phyloP scores from a whole-genome alignment of 306 rosid species.

The Quercus suber region DNA sequence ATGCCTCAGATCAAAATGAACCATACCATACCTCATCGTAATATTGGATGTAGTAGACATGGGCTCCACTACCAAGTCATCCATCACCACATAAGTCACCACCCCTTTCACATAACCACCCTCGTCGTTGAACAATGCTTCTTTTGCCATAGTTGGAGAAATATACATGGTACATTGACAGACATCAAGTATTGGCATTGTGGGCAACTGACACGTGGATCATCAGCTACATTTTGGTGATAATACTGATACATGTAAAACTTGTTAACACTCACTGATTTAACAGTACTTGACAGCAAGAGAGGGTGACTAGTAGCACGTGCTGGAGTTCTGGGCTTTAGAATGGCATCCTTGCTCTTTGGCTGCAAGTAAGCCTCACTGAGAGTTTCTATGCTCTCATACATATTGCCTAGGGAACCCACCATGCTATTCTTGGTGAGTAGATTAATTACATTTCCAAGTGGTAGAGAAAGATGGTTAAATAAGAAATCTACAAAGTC shows the following conservation, averaged over 20 bases:
- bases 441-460: too few relatives aligned
- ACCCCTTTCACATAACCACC: slow-evolving; percentile 31
- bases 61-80: slow-evolving; percentile 31
- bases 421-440: too few relatives aligned
- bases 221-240: fast-evolving
- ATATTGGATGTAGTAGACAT: slow-evolving; percentile 35
- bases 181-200: fast-evolving
- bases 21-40: slow-evolving; percentile 23
- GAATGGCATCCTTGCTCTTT: not conserved
- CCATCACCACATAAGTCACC: slow-evolving; percentile 39
- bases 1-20: too few relatives aligned
- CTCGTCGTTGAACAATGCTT: not conserved
- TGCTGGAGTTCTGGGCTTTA: not conserved
- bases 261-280: too few relatives aligned
- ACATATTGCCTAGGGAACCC: too few relatives aligned
- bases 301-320: not conserved
- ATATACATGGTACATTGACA: fast-evolving
- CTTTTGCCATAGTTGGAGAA: not conserved
- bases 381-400: too few relatives aligned
- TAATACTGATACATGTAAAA: not conserved
- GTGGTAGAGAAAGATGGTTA: too few relatives aligned
- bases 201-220: not conserved
- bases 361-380: slow-evolving; percentile 1
- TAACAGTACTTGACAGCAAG: not conserved
- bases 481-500: too few relatives aligned